Evolutionary conservation across 2,329 filamentous ascomycete genomes (phyloP).

Genomic region (Ophiostoma sp.): DNA sequence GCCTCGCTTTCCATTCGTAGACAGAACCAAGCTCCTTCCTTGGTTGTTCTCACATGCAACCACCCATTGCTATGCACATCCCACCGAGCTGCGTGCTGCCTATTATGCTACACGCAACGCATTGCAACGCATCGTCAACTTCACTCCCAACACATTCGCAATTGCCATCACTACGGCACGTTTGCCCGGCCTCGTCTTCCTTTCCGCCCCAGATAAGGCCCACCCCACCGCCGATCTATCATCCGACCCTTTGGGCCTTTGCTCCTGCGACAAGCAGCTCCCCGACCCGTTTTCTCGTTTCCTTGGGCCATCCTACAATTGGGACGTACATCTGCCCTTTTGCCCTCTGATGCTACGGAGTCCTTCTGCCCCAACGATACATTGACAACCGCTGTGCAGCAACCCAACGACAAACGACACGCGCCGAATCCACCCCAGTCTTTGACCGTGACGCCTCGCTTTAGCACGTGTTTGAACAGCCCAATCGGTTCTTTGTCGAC

Average conservation of each 20-base stretch:
- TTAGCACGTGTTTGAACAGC: neutral
- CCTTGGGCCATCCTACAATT: neutral
- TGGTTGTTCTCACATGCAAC: neutral
- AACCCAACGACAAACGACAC: neutral
- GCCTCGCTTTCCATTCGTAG: neutral
- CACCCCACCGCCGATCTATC: slow-evolving; percentile 20
- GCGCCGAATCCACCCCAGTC: neutral
- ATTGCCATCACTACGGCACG: neutral
- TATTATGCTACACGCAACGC: neutral
- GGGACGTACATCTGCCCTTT: neutral
- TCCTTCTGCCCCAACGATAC: neutral
- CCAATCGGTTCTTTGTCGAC: slow-evolving; percentile 2
- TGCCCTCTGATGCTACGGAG: neutral
- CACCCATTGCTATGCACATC: neutral
- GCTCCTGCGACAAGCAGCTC: neutral
- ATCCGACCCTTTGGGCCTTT: slow-evolving; percentile 12
- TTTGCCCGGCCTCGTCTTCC: neutral
- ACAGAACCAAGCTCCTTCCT: neutral
- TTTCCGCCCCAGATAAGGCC: slow-evolving; percentile 17
- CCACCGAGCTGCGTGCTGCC: neutral
- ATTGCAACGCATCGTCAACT: neutral
- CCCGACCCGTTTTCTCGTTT: neutral
- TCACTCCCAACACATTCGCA: neutral
- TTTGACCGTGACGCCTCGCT: neutral
- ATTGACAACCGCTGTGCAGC: neutral